phyloP scores from a whole-genome alignment of 2,329 filamentous ascomycete species.

The Bipolaris cookei region DNA sequence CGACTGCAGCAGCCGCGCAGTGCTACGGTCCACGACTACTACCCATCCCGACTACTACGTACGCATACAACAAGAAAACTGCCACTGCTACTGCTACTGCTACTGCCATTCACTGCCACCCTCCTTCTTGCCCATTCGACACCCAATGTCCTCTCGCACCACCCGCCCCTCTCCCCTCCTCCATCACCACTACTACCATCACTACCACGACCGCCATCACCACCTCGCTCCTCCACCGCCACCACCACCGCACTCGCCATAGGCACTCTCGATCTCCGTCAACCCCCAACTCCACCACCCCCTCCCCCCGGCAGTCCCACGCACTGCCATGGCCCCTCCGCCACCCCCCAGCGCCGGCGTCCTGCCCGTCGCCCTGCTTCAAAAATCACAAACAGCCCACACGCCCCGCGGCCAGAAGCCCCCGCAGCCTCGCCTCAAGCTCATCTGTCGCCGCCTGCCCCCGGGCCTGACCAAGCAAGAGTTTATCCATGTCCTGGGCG shows the following conservation, averaged over 20 bases:
- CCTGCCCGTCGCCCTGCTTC: constrained; percentile 46
- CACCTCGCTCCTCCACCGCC: constrained; percentile 6
- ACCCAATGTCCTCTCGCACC: constrained; percentile 6
- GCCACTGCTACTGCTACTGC: neutral
- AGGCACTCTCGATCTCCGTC: neutral
- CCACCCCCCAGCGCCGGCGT: constrained; percentile 49
- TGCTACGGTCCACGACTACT: neutral
- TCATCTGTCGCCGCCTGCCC: constrained; percentile 82
- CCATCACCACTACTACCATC: constrained; percentile 6
- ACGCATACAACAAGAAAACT: too few species aligned
- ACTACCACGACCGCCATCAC: neutral
- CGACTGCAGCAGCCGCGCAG: too few species aligned
- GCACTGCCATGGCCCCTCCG: constrained; percentile 37
- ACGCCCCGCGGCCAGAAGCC: constrained; percentile 45
- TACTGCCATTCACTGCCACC: neutral
- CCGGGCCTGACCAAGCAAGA: constrained; percentile 83
- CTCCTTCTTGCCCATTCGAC: neutral
- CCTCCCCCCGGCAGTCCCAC: too few species aligned
- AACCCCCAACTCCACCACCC: too few species aligned
- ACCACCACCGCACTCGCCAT: constrained; percentile 7
- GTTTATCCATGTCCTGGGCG: constrained; percentile 73
- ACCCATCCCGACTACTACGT: too few species aligned
- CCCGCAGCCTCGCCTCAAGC: constrained; percentile 74
- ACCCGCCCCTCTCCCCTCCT: constrained; percentile 5
- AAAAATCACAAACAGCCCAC: constrained; percentile 40